Base-by-base conservation (phyloP, 495 filamentous ascomycete genomes). In the Evernia prunastri region DNA sequence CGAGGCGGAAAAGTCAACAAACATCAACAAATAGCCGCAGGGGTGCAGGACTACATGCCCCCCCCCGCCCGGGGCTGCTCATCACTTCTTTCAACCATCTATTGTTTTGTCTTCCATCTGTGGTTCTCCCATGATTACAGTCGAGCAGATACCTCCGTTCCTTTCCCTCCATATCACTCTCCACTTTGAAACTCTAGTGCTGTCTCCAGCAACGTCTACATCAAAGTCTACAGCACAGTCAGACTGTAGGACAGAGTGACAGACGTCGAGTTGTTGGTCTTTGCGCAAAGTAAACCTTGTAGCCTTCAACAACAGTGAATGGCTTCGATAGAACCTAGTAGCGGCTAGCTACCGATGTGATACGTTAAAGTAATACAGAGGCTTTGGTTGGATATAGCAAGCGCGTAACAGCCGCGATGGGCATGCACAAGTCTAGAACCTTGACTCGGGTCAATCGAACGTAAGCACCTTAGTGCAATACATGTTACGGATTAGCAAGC, bases 1-100 rank as follows among this genome's bases (percentile, higher is more conserved):
- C 49, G 23, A 12, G 31, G 15, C 56, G 33, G 56, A 20, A 57
- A 39, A 20, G 35, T 10, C 3, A 3, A 43, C 18, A 18, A 59
- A 43, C 1, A 39, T 59, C 57, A 63, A 57, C 37, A 45, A 63
- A 45, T 11, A 43, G 25, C 51, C 56, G 60, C 58, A 33, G 49
- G 27, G 25, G 49, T 27, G 49, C 27, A 53, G 11, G 49, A 4
- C n/a, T n/a, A n/a, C n/a, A n/a, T 31, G 43, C 43, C 13, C 25
- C 43, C 43, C 43, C n/a, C n/a, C n/a, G n/a, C n/a, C n/a, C n/a
- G n/a, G n/a, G n/a, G n/a, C n/a, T 47, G 43, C 43, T 23, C 9
- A 3, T 47, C 25, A 25, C 43, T 23, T 47, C 20, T n/a, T 47
- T n/a, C 43, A 23, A 23, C 43, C 43, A 47, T 47, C 7, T 47